Conservation (phyloP, 139 green algal genomes). For the Eudorina sp. region DNA sequence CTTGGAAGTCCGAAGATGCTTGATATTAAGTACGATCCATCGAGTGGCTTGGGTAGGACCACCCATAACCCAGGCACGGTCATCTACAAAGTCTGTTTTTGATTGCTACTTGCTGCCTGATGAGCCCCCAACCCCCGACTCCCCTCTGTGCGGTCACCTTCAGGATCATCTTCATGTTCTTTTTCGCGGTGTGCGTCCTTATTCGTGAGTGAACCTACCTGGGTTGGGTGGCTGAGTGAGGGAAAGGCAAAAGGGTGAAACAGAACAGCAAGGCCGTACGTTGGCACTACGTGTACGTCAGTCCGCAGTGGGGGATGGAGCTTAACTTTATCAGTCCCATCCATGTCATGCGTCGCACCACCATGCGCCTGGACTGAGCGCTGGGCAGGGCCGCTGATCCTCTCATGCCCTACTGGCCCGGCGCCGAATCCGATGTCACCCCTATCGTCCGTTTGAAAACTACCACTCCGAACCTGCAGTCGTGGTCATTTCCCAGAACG, state of each 20-base stretch:
- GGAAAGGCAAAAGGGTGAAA: background rate
- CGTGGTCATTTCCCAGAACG: slow-evolving; percentile 12
- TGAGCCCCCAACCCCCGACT: background rate
- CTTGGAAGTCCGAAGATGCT: no score
- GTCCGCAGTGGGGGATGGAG: background rate
- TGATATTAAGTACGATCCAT: no score
- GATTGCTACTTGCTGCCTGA: no score
- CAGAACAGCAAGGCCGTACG: no score
- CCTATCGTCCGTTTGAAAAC: background rate
- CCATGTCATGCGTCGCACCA: no score
- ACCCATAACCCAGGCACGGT: no score
- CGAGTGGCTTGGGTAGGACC: no score
- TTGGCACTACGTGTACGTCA: no score
- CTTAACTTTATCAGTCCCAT: background rate
- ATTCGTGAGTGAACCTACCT: background rate
- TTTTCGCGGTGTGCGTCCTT: background rate
- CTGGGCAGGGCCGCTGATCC: no score
- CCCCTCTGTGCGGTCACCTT: background rate
- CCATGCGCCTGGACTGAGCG: no score
- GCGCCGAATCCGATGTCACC: background rate
- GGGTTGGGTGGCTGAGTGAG: background rate
- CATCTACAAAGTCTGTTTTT: no score
- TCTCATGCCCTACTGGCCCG: background rate
- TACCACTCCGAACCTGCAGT: background rate
- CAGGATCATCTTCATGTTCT: slow-evolving; percentile 38